A percentile compares a stretch with the other conserved stretches of the same genome.
Evolutionary conservation across 2,329 filamentous ascomycete genomes (phyloP).

Genomic region (Arthroderma sp.): DNA sequence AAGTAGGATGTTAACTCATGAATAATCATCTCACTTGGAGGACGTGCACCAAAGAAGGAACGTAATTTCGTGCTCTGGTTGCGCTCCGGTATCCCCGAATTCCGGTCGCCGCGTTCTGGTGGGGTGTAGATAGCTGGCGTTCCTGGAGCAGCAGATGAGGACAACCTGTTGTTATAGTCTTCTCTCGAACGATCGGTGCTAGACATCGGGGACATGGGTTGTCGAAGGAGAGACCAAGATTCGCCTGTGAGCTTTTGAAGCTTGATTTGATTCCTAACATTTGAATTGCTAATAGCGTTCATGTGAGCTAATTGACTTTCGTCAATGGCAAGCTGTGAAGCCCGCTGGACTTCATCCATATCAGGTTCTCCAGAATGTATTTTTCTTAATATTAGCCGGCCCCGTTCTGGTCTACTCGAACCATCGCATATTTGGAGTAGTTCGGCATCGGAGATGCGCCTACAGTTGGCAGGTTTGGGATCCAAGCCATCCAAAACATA

Average conservation of each 20-base stretch:
- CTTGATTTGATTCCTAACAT: slow-evolving; percentile 72
- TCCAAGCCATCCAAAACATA: slow-evolving; percentile 81
- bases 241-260: slow-evolving; percentile 82
- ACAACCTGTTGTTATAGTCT: slow-evolving; percentile 31
- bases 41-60: slow-evolving; percentile 78
- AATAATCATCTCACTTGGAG: slow-evolving; percentile 92
- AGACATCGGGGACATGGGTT: slow-evolving; percentile 66
- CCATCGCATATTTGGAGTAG: slow-evolving; percentile 86
- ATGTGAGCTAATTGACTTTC: slow-evolving; percentile 64
- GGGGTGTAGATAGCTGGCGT: slow-evolving; percentile 5
- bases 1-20: slow-evolving; percentile 96
- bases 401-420: slow-evolving; percentile 69
- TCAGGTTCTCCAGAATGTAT: slow-evolving; percentile 88
- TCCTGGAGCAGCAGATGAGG: background rate
- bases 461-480: slow-evolving; percentile 66
- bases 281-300: slow-evolving; percentile 46
- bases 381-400: slow-evolving; percentile 78
- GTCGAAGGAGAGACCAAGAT: slow-evolving; percentile 70
- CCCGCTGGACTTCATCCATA: slow-evolving; percentile 69
- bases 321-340: slow-evolving; percentile 78
- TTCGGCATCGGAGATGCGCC: slow-evolving; percentile 73
- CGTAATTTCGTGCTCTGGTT: slow-evolving; percentile 29
- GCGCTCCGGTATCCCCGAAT: slow-evolving; percentile 18
- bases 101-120: slow-evolving; percentile 10
- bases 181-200: slow-evolving; percentile 27